phyloP scores from a whole-genome alignment of 2,329 filamentous ascomycete genomes.

The Scorias spongiosa region DNA sequence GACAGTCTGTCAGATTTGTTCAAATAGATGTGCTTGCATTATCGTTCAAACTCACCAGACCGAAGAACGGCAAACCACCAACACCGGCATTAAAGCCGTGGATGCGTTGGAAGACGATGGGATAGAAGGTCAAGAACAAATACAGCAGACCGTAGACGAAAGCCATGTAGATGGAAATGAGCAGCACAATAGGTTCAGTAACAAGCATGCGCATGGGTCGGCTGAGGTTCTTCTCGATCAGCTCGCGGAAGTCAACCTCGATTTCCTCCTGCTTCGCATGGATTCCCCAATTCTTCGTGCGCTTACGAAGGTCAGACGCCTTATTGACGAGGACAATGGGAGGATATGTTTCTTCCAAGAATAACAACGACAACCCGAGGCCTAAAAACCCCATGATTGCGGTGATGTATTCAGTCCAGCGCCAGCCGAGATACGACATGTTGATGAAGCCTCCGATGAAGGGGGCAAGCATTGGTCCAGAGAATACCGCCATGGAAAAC shows the following conservation, averaged over 20 bases:
- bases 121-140: slow-evolving; percentile 32
- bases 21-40: background rate
- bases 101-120: slow-evolving; percentile 30
- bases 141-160: slow-evolving; percentile 35
- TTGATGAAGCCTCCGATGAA: slow-evolving; percentile 26
- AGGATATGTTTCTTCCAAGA: slow-evolving; percentile 26
- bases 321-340: slow-evolving; percentile 26
- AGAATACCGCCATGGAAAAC: slow-evolving; percentile 25
- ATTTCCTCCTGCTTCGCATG: slow-evolving; percentile 25
- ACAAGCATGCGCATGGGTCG: slow-evolving; percentile 30
- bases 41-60: slow-evolving; percentile 15
- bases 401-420: slow-evolving; percentile 31
- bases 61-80: slow-evolving; percentile 31
- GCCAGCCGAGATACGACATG: slow-evolving; percentile 27
- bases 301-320: slow-evolving; percentile 22
- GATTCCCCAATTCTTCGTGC: slow-evolving; percentile 28
- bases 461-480: slow-evolving; percentile 27
- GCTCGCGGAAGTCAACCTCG: slow-evolving; percentile 25
- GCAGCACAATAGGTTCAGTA: slow-evolving; percentile 33
- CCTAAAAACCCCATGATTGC: slow-evolving; percentile 25
- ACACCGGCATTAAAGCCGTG: slow-evolving; percentile 28
- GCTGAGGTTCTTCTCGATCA: slow-evolving; percentile 28
- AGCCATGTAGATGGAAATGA: slow-evolving; percentile 24
- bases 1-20: slow-evolving; percentile 1
- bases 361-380: slow-evolving; percentile 13